Percentiles rank a stretch among this genome's conserved stretches.
phyloP scores from a whole-genome alignment of 495 filamentous ascomycete genomes.

The Trichocladium antarcticum region DNA sequence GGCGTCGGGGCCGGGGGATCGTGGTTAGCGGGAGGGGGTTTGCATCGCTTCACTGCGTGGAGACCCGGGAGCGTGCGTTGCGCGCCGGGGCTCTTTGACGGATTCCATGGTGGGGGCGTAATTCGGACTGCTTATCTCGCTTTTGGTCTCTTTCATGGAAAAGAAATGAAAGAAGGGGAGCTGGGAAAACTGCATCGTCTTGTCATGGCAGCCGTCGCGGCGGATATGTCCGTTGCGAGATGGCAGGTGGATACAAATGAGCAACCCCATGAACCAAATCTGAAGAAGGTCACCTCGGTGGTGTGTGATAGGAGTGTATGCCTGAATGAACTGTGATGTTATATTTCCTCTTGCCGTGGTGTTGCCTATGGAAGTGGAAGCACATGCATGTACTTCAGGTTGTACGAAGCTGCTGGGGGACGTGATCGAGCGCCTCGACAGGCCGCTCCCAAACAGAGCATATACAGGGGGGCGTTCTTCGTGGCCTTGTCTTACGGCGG shows the following conservation, averaged over 20 bases:
- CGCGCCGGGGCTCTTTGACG: conserved; percentile 22
- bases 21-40: conserved; percentile 13
- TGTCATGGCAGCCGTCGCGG: conserved; percentile 12
- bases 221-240: conserved; percentile 10
- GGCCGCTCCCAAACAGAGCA: too few species aligned
- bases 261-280: conserved; percentile 25
- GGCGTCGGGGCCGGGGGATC: conserved; percentile 13
- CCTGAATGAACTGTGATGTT: too few species aligned
- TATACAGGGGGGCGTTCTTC: too few species aligned
- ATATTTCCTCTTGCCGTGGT: too few species aligned
- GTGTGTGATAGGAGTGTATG: background rate
- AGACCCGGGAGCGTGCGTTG: conserved; percentile 10
- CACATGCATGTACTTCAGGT: too few species aligned
- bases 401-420: too few species aligned
- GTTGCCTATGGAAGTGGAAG: too few species aligned
- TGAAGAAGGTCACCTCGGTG: background rate
- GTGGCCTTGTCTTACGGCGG: too few species aligned
- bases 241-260: conserved; percentile 23
- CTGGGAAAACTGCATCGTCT: conserved; percentile 25
- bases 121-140: conserved; percentile 31
- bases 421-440: too few species aligned
- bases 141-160: conserved; percentile 30
- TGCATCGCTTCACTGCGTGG: conserved; percentile 22
- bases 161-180: conserved; percentile 26
- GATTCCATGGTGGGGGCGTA: conserved; percentile 32